Conservation (phyloP, 495 filamentous ascomycete genomes). For the Penicillium turbatum region DNA sequence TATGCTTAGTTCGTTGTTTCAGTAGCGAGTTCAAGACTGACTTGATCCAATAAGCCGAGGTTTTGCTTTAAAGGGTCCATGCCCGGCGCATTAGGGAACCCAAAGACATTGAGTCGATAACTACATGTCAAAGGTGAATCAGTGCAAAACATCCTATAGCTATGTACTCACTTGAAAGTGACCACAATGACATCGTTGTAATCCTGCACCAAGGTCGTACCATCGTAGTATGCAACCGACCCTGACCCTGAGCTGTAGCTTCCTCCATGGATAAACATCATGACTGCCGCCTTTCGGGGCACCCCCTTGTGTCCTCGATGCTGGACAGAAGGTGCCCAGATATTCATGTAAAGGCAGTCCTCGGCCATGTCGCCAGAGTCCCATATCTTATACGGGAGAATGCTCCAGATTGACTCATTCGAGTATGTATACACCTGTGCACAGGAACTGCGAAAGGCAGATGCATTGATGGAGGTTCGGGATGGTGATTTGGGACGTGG, state of each 20-base stretch:
- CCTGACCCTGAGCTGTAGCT: conserved; percentile 30
- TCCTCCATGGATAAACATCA: conserved; percentile 23
- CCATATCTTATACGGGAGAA: conserved; percentile 10
- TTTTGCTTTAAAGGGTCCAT: conserved; percentile 21
- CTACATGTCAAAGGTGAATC: too few species aligned
- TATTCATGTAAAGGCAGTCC: conserved; percentile 51
- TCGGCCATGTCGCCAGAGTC: conserved; percentile 29
- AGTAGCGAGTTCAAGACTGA: neutral
- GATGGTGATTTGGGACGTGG: conserved; percentile 9
- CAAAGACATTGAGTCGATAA: conserved; percentile 36
- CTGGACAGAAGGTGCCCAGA: conserved; percentile 37
- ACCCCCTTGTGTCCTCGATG: neutral
- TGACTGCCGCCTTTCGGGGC: conserved; percentile 12
- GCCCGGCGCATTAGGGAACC: conserved; percentile 31
- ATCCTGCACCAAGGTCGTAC: conserved; percentile 27
- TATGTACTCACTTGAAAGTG: conserved; percentile 14
- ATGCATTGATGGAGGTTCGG: conserved; percentile 4
- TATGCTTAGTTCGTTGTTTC: neutral
- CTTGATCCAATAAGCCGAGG: conserved; percentile 34
- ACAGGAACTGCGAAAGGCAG: conserved; percentile 10
- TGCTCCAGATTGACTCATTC: conserved; percentile 11
- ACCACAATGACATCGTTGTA: conserved; percentile 37
- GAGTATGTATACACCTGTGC: conserved; percentile 9
- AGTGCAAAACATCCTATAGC: too few species aligned
- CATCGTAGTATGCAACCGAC: conserved; percentile 35